Base-by-base conservation (phyloP, 2,329 filamentous ascomycete genomes). In the Samsoniella hepiali region DNA sequence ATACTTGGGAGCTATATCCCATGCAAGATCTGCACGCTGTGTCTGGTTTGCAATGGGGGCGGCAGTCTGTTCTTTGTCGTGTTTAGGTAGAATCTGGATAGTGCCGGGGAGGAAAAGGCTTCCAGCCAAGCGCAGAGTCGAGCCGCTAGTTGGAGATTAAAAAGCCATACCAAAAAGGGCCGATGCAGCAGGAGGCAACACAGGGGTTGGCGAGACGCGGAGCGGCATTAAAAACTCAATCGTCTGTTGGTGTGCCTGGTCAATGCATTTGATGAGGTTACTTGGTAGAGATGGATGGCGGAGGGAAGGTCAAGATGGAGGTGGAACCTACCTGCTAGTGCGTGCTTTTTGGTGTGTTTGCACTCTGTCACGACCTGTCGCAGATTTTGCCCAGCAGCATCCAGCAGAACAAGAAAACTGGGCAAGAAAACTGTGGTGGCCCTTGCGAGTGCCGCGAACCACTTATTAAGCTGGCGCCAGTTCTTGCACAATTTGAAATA, bases 201-300 rank as follows among this genome's bases (percentile, higher is more conserved):
- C 49, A 45, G 49, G 29, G 49, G 49, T 27, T 61, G 38, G 58
- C 34, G 10, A 36, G 17, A 34, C 5, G n/a, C 53, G n/a, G 31
- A 13, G 49, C 36, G 58, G 49, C 56, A 49, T 50, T 58, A 50
- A 58, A 29, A 34, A 36, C 13, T 22, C 9, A 9, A 40, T 49
- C 27, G 58, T 51, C 38, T 61, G 49, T 54, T 61, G 58, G 58
- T 45, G 58, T 50, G 58, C 22, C 27, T 51, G 58, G 38, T 61
- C 47, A 61, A 61, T 42, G 58, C 38, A 53, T 61, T 7, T 34
- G 42, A 38, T 44, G 45, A 42, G 32, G 34, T 13, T 42, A 42
- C 57, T 42, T 51, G 29, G 57, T 15, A 51, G 55, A 27, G 34
- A 36, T 60, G 47, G 47, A 38, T 31, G 34, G n/a, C 55, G 36